Conservation (phyloP, 208 protist species). For the Trypanosoma lewisi region DNA sequence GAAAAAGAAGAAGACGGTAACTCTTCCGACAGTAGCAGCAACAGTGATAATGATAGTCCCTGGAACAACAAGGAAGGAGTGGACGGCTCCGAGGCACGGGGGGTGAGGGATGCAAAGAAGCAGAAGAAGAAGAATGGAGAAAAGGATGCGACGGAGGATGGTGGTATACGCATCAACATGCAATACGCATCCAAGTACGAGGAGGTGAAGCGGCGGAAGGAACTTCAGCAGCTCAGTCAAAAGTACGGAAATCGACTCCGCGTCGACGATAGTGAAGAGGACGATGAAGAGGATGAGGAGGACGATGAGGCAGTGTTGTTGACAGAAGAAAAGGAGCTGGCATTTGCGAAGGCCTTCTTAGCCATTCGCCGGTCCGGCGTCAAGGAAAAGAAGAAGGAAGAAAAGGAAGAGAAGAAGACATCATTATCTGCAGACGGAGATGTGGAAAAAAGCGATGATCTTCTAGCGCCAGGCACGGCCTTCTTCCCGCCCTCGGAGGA, state of each 20-base stretch:
- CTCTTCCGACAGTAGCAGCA: neutral
- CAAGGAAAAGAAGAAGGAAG: conserved; percentile 20
- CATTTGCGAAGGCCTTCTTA: conserved; percentile 79
- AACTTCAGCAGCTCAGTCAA: conserved; percentile 77
- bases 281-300: conserved; percentile 74
- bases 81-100: neutral
- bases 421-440: neutral
- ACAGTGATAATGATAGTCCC: neutral
- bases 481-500: conserved; percentile 79
- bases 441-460: conserved; percentile 6
- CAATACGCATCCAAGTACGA: conserved; percentile 83
- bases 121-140: neutral
- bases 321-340: conserved; percentile 72
- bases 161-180: conserved; percentile 65
- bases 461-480: conserved; percentile 26
- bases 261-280: conserved; percentile 34
- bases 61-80: neutral
- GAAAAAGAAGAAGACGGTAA: too few species aligned
- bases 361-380: conserved; percentile 67
- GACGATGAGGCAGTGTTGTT: conserved; percentile 83
- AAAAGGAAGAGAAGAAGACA: conserved; percentile 4
- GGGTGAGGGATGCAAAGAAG: neutral
- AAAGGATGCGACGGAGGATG: conserved; percentile 11
- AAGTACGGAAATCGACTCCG: conserved; percentile 74
- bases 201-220: conserved; percentile 86